A percentile compares a stretch with the other conserved stretches of the same genome.
These are phyloP conservation scores for Alternaria rosae DNA, from an alignment of 2,329 filamentous ascomycete species.

Conservation along the genomic window DNA sequence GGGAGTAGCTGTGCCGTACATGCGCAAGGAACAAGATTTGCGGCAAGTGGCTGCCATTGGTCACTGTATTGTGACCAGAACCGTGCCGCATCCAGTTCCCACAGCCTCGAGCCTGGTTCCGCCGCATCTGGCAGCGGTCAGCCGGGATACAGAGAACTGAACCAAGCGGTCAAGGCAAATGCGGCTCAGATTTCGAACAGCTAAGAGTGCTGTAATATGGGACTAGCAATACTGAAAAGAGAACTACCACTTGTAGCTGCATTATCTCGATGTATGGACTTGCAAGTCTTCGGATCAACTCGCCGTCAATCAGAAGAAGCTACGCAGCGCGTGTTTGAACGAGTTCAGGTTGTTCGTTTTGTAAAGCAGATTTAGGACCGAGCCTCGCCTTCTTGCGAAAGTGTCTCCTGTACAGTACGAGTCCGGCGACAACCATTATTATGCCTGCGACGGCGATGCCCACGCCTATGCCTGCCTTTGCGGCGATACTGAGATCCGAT, in stretches of 20 bases:
- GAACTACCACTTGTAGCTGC: background rate
- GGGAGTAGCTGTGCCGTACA: background rate
- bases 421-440: background rate
- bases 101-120: background rate
- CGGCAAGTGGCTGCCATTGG: background rate
- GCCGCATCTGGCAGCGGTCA: background rate
- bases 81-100: background rate
- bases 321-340: background rate
- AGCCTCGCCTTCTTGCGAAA: background rate
- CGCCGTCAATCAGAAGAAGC: background rate
- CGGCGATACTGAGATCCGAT: background rate
- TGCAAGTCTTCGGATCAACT: background rate
- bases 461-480: constrained; percentile 3
- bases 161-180: background rate
- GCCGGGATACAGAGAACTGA: background rate
- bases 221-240: background rate
- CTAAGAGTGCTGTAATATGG: too few relatives aligned
- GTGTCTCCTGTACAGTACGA: background rate
- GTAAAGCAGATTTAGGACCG: background rate
- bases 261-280: background rate
- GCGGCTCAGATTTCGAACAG: too few relatives aligned
- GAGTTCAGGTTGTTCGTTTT: constrained; percentile 1
- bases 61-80: background rate
- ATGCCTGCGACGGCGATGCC: background rate
- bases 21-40: background rate